Conservation (phyloP, 768 basidiomycete species). For the Tylopilus balloui region DNA sequence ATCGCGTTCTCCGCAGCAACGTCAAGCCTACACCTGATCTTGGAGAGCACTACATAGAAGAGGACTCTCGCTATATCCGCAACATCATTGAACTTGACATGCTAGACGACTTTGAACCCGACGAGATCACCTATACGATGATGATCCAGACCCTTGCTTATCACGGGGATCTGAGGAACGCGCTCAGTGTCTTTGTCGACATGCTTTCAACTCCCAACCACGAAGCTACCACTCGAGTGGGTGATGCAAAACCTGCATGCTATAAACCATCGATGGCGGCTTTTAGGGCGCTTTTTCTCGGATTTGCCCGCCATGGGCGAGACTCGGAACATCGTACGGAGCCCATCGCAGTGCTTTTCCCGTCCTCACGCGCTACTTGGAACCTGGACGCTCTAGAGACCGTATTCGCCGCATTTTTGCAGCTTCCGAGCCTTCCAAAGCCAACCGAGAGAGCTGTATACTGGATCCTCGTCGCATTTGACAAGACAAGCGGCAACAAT, state of each 20-base stretch:
- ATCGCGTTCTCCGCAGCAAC: conserved; percentile 58
- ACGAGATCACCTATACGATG: conserved; percentile 61
- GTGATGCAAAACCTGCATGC: conserved; percentile 25
- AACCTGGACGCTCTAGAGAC: conserved; percentile 49
- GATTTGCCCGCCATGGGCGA: conserved; percentile 59
- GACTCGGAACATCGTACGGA: conserved; percentile 14
- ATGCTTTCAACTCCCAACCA: conserved; percentile 51
- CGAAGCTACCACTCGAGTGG: conserved; percentile 32
- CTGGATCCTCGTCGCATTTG: conserved; percentile 67
- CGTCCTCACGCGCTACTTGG: conserved; percentile 39
- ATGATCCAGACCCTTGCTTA: conserved; percentile 71
- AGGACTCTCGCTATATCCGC: conserved; percentile 36
- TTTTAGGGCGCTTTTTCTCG: conserved; percentile 72
- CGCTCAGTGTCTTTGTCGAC: conserved; percentile 59
- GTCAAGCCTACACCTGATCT: conserved; percentile 34
- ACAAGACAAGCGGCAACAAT: conserved; percentile 54
- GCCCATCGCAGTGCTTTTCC: conserved; percentile 4
- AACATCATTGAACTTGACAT: conserved; percentile 45
- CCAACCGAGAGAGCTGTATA: conserved; percentile 49
- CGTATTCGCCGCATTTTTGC: conserved; percentile 60
- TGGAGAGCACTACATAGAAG: conserved; percentile 35
- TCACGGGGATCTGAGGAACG: conserved; percentile 56
- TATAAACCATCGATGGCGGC: conserved; percentile 47
- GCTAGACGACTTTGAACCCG: conserved; percentile 44
- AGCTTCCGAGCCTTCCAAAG: conserved; percentile 42